phyloP scores from a whole-genome alignment of 768 basidiomycete genomes.

The Suillus plorans region DNA sequence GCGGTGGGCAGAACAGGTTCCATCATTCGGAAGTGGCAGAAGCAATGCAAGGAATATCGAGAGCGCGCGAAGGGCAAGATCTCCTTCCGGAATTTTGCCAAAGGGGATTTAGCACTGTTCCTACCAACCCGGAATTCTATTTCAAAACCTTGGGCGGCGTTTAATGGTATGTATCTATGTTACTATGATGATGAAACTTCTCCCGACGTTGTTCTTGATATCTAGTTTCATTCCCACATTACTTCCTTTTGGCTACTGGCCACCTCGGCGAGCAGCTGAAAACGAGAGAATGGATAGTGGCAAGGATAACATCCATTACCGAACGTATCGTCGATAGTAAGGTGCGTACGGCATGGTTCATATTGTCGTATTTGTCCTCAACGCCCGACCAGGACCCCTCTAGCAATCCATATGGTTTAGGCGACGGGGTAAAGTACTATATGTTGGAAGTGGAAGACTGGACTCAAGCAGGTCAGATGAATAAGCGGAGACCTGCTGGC shows the following conservation, averaged over 20 bases:
- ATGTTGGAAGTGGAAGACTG: conserved; percentile 94
- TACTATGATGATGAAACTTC: conserved; percentile 1
- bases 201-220: conserved; percentile 32
- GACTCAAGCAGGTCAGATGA: conserved; percentile 68
- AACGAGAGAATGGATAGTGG: conserved; percentile 93
- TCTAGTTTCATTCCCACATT: conserved; percentile 93
- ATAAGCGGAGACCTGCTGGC: conserved; percentile 56
- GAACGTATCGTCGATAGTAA: conserved; percentile 82
- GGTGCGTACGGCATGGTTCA: conserved; percentile 41
- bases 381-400: conserved; percentile 58
- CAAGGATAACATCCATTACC: conserved; percentile 83
- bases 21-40: conserved; percentile 94
- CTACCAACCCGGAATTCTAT: conserved; percentile 93
- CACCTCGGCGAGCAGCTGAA: conserved; percentile 87
- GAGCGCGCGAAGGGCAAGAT: conserved; percentile 97
- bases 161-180: conserved; percentile 69
- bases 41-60: conserved; percentile 93
- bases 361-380: neutral
- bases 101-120: conserved; percentile 94
- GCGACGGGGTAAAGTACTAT: conserved; percentile 89
- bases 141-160: conserved; percentile 96
- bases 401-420: conserved; percentile 87
- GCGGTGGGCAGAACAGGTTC: conserved; percentile 79
- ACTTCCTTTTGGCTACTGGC: conserved; percentile 89
- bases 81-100: conserved; percentile 91